phyloP scores from a whole-genome alignment of 2,329 filamentous ascomycete species.

The Byssoonygena ceratinophila region DNA sequence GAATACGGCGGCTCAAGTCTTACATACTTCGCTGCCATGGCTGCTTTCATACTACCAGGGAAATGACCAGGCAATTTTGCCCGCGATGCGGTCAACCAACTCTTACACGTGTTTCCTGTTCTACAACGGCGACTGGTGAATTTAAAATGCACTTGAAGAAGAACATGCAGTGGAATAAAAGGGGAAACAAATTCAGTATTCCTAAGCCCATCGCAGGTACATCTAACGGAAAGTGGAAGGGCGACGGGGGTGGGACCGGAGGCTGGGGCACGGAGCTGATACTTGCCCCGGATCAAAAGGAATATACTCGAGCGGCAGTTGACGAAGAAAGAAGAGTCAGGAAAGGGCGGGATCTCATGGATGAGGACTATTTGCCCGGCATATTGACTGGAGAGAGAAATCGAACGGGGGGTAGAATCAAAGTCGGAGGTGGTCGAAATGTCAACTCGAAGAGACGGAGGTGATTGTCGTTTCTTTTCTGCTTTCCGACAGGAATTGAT shows the following conservation, averaged over 20 bases:
- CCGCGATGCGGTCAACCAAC: constrained; percentile 80
- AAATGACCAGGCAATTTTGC: constrained; percentile 87
- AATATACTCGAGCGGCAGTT: constrained; percentile 58
- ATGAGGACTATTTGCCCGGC: constrained; percentile 79
- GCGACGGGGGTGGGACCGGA: constrained; percentile 63
- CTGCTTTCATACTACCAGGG: constrained; percentile 74
- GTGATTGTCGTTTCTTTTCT: constrained; percentile 7
- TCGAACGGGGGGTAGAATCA: constrained; percentile 55
- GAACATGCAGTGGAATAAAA: constrained; percentile 93
- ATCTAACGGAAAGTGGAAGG: constrained; percentile 61
- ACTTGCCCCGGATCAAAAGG: constrained; percentile 90
- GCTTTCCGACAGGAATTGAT: neutral
- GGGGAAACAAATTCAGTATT: constrained; percentile 84
- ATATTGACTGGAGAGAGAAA: constrained; percentile 72
- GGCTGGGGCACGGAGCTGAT: constrained; percentile 81
- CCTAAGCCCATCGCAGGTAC: constrained; percentile 79
- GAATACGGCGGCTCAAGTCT: constrained; percentile 75
- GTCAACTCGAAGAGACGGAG: constrained; percentile 63
- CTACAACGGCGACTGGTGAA: constrained; percentile 66
- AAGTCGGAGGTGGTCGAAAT: constrained; percentile 73
- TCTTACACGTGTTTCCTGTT: constrained; percentile 73
- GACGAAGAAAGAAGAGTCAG: constrained; percentile 49
- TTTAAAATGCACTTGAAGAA: constrained; percentile 82
- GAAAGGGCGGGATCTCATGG: constrained; percentile 77
- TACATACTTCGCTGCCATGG: constrained; percentile 89